A percentile compares a stretch with the other conserved stretches of the same genome.
Conservation (phyloP, 2,329 filamentous ascomycete species). For the Coleophoma eucalyptorum region DNA sequence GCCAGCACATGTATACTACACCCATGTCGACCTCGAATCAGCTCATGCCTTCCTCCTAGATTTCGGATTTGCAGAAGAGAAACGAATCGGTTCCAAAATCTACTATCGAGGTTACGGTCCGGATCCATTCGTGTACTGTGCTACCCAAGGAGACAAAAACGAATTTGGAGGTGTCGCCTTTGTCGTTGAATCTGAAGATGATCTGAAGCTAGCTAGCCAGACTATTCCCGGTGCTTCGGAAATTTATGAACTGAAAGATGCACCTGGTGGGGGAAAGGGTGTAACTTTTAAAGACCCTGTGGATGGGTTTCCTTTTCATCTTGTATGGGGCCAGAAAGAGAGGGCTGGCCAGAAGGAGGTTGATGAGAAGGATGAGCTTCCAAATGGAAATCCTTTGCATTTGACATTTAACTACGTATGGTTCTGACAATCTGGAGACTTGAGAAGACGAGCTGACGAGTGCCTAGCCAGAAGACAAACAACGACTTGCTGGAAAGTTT, state of each 20-base stretch:
- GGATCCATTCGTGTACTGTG: constrained; percentile 9
- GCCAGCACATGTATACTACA: neutral
- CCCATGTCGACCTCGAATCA: neutral
- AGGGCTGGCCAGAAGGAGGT: neutral
- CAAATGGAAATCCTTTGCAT: neutral
- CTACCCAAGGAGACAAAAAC: constrained; percentile 1
- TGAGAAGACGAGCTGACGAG: no score
- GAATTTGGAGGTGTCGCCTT: constrained; percentile 7
- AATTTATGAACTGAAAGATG: constrained; percentile 41
- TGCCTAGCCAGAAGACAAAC: constrained; percentile 5
- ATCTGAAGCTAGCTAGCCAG: constrained; percentile 7
- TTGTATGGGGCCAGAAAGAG: constrained; percentile 10
- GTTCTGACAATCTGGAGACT: neutral
- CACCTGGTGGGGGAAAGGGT: constrained; percentile 47
- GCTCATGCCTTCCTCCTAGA: constrained; percentile 10
- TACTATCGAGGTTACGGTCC: constrained; percentile 11
- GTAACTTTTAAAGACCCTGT: constrained; percentile 38
- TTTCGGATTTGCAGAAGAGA: constrained; percentile 26
- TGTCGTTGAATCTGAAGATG: constrained; percentile 4
- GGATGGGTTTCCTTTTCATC: constrained; percentile 26
- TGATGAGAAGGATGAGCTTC: neutral
- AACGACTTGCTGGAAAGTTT: constrained; percentile 20
- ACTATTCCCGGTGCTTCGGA: constrained; percentile 37
- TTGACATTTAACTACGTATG: constrained; percentile 5
- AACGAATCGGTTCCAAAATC: constrained; percentile 8